phyloP scores from a whole-genome alignment of 1,284 basidiomycete species.

The Moniliophthora roreri region DNA sequence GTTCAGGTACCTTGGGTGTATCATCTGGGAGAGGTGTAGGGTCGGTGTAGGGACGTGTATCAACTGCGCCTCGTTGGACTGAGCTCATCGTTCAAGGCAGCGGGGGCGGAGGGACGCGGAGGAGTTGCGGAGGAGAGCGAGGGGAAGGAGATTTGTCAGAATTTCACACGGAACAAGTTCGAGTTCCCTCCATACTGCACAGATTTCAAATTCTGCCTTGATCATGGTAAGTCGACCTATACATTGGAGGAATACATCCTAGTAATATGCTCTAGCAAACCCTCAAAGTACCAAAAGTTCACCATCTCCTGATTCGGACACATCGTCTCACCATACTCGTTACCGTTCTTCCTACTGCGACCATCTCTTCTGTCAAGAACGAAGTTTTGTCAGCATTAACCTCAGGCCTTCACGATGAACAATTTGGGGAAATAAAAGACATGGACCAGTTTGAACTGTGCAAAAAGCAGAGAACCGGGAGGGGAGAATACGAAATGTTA shows the following conservation, averaged over 20 bases:
- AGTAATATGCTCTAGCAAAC: conserved; percentile 5
- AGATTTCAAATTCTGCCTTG: neutral
- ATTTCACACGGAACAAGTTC: too few species aligned
- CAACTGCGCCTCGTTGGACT: conserved; percentile 36
- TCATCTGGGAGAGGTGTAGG: conserved; percentile 73
- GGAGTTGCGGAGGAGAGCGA: conserved; percentile 2
- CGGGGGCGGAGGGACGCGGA: conserved; percentile 4
- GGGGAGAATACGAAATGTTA: conserved; percentile 52
- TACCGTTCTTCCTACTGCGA: conserved; percentile 50
- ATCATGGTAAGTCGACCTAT: conserved; percentile 6
- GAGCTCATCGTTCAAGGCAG: conserved; percentile 48
- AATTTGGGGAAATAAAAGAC: conserved; percentile 36
- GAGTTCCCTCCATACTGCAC: too few species aligned
- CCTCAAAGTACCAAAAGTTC: conserved; percentile 48
- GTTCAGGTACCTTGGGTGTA: conserved; percentile 85
- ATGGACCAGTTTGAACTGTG: conserved; percentile 61
- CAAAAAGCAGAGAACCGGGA: conserved; percentile 44
- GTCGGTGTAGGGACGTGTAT: conserved; percentile 33
- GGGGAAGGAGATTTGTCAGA: neutral
- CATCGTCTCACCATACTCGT: conserved; percentile 68
- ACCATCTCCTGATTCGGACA: conserved; percentile 66
- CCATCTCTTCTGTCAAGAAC: conserved; percentile 56
- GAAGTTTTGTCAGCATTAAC: conserved; percentile 62
- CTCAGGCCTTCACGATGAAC: conserved; percentile 41
- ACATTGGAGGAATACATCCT: neutral